Base-by-base conservation (phyloP, 495 filamentous ascomycete genomes). In the Niebla homalea region DNA sequence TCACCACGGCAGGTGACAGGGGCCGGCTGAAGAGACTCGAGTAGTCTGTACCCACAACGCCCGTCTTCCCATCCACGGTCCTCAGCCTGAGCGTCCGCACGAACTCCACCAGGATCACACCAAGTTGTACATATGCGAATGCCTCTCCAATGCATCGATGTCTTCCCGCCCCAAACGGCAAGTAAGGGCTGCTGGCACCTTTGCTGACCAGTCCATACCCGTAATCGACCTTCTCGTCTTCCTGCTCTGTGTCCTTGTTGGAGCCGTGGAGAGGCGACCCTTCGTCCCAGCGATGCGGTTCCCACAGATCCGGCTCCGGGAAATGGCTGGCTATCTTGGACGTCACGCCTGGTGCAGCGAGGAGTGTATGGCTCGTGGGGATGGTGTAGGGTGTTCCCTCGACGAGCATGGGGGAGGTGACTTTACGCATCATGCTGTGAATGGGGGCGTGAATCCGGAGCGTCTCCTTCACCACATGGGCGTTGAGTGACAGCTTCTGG, bases 71-170 rank as follows among this genome's bases (percentile, higher is more conserved):
- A 49, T 85, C 76, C 5, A 80, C 63, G 53, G 85, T 93, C 51
- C 68, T 71, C 41, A 95, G 75, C 64, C 79, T 81, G 66, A 95
- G 83, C 35, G 77, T 57, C 36, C 89, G 72, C 42, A 94, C 82
- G 43, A 89, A 70, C 26, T 77, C 82, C n/a, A 83, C 85, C 43
- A 83, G 68, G 57, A 98, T 94, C 11, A 85, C 87, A 51, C 79
- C 78, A 41, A 98, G 71, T 65, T 98, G 90, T 53, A 95, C 73
- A 62, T 93, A 94, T 49, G 92, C 92, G 62, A 96, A 98, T 60
- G 95, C 88, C 69, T 96, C 92, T 42, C 92, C 92, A 60, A 98
- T 96, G 64, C 92, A 98, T 10, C 92, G 69, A 67, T 98, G 92
- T 46, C 92, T 72, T 5, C 92, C 92, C 1, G 89, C 92, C 2